Evolutionary conservation across 129 eudicot genomes (phyloP), one percentile per base, ranked within the genome.

Genomic region (Pseudognaphalium luteoalbum): DNA sequence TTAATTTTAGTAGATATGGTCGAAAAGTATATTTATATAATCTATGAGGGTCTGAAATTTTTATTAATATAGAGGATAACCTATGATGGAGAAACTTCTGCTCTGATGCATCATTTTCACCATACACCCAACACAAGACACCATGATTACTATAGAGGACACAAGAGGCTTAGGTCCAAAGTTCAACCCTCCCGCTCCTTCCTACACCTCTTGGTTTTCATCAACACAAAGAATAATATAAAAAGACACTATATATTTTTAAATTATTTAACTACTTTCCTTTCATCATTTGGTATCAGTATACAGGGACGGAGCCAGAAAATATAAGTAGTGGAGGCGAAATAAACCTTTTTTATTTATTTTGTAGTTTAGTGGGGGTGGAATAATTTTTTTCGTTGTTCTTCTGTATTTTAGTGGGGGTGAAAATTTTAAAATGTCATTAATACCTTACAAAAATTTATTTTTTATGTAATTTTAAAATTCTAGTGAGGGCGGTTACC

Each of bases 81-180:
- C 58, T 47, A 47, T 56, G 80, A 34, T 78, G 52, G 71, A 61
- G 65, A 78, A 70, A 78, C 76, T 52, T 71, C 56, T 47, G 70
- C 39, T 25, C 22, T 79, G 78, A 51, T 71, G 78, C 83, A 79
- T 79, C 78, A 72, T 79, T 79, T 79, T 79, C 83, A 72, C 78
- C 73, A 50, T 79, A 22, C 66, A 79, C 82, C 67, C 73, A 72
- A 63, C 73, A 71, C 83, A 65, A 71, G 68, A 79, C 83, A 79
- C n/a, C 78, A 79, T 79, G 78, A 79, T 79, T 79, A 72, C 74
- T 76, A 78, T 64, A 33, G 64, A 41, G 47, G 82, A 71, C 65
- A 71, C 67, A 79, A 78, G 66, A 79, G 66, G 68, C 68, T 79
- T 72, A 79, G 74, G 78, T 66, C 78, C 77, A 79, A 66, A 79